A percentile compares a stretch with the other conserved stretches of the same genome.
Conservation (phyloP, 2,329 filamentous ascomycete species). For the Colletotrichum sidae region DNA sequence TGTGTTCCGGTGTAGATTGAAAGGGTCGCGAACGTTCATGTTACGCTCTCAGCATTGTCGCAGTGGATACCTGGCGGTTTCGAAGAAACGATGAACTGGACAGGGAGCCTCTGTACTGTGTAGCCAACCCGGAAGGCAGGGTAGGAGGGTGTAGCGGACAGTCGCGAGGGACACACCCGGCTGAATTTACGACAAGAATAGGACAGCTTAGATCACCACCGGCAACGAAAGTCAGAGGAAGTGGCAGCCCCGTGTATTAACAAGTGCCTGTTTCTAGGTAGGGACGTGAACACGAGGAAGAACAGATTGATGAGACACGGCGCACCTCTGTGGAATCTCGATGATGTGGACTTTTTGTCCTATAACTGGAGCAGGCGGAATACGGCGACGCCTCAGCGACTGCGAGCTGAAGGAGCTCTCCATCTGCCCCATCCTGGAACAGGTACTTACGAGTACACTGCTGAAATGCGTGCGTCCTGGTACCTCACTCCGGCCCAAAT, state of each 20-base stretch:
- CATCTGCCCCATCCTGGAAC: no score
- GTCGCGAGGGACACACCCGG: no score
- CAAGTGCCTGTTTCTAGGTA: conserved; percentile 2
- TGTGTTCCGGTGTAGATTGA: conserved; percentile 51
- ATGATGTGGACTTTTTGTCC: conserved; percentile 33
- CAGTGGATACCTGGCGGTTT: conserved; percentile 33
- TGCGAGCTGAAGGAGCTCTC: no score
- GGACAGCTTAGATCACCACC: conserved; percentile 12
- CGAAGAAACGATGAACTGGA: conserved; percentile 29
- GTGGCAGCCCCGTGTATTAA: conserved; percentile 28
- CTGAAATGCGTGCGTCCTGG: no score
- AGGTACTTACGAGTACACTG: no score
- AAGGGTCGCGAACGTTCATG: conserved; percentile 58
- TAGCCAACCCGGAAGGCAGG: no score
- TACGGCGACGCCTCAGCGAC: no score
- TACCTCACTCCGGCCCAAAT: conserved; percentile 11
- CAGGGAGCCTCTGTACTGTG: conserved; percentile 8
- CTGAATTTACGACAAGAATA: conserved; percentile 3
- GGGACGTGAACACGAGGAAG: no score
- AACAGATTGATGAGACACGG: no score
- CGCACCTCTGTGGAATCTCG: conserved; percentile 20
- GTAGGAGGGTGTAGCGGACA: no score
- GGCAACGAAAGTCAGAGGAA: conserved; percentile 9
- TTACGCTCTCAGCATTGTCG: conserved; percentile 38
- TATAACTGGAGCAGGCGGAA: conserved; percentile 14